Evolutionary conservation across 306 rosid genomes (phyloP).

Genomic region (Cicer cuneatum): DNA sequence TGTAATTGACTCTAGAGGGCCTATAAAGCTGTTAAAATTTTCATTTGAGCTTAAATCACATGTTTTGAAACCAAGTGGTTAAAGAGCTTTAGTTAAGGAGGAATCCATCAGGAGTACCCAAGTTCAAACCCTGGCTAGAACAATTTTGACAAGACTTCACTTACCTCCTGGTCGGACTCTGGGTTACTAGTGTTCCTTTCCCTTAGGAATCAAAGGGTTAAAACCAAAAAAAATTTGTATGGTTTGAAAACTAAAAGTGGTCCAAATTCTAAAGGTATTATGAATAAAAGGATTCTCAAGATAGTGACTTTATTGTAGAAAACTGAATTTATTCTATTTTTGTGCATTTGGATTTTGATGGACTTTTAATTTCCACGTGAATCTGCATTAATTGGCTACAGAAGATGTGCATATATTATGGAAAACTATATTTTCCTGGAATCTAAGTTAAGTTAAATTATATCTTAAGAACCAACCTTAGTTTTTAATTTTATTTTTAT

Average conservation of each 20-base stretch:
- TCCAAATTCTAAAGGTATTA: slow-evolving; percentile 42
- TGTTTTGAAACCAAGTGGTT: background rate
- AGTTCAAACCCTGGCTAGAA: too few species aligned
- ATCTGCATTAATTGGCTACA: slow-evolving; percentile 36
- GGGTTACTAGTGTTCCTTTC: too few species aligned
- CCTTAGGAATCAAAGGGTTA: too few species aligned
- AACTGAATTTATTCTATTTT: slow-evolving; percentile 40
- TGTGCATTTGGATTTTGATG: slow-evolving; percentile 44
- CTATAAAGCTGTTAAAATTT: slow-evolving; percentile 23
- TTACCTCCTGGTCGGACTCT: too few species aligned
- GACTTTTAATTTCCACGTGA: slow-evolving; percentile 25
- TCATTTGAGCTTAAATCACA: slow-evolving; percentile 19
- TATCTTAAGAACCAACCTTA: slow-evolving; percentile 25
- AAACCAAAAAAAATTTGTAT: background rate
- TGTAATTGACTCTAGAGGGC: slow-evolving; percentile 40
- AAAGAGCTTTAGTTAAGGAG: too few species aligned
- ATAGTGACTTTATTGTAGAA: slow-evolving; percentile 37
- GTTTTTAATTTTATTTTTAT: slow-evolving; percentile 21
- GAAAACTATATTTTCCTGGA: background rate
- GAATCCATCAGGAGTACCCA: too few species aligned
- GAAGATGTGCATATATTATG: slow-evolving; percentile 9
- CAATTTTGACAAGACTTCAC: too few species aligned
- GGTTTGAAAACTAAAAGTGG: slow-evolving; percentile 45
- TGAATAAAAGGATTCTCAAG: slow-evolving; percentile 35
- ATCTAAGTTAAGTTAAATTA: slow-evolving; percentile 26